Conservation (phyloP, 495 filamentous ascomycete genomes). For the Chaetomium tenue region DNA sequence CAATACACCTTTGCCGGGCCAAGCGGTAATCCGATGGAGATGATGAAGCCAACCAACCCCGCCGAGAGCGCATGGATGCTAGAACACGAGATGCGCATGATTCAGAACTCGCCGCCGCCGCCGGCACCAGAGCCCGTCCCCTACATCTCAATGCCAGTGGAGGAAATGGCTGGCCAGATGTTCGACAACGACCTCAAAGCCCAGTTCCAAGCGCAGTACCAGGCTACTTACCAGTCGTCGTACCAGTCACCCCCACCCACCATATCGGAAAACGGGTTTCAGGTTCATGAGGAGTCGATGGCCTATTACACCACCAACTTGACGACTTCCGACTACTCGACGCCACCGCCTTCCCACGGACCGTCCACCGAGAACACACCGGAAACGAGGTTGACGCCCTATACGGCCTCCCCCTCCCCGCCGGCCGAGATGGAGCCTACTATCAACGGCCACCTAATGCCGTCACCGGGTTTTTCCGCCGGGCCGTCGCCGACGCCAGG, state of each 20-base stretch:
- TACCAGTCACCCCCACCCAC: conserved; percentile 18
- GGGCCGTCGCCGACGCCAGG: background rate
- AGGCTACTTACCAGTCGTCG: conserved; percentile 7
- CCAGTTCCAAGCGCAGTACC: conserved; percentile 12
- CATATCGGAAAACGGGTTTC: background rate
- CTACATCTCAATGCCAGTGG: conserved; percentile 7
- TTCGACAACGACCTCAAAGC: background rate
- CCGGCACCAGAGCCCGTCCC: conserved; percentile 9
- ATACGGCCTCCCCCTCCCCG: conserved; percentile 41
- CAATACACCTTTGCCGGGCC: conserved; percentile 24
- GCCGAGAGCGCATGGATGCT: conserved; percentile 38
- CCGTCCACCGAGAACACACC: conserved; percentile 45
- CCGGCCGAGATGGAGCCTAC: conserved; percentile 24
- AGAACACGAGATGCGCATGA: conserved; percentile 44
- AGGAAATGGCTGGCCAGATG: conserved; percentile 14
- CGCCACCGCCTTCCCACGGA: conserved; percentile 44
- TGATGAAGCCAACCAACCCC: conserved; percentile 47
- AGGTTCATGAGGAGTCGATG: conserved; percentile 3
- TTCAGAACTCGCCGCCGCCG: conserved; percentile 41
- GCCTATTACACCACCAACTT: conserved; percentile 23
- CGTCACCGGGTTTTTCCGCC: conserved; percentile 24
- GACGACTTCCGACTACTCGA: conserved; percentile 37
- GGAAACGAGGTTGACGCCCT: conserved; percentile 41
- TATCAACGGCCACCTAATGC: conserved; percentile 13
- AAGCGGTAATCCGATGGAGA: conserved; percentile 43